Evolutionary conservation across 2,329 filamentous ascomycete genomes (phyloP), one percentile per base, ranked within the genome.

Genomic region (Curvularia lunata): DNA sequence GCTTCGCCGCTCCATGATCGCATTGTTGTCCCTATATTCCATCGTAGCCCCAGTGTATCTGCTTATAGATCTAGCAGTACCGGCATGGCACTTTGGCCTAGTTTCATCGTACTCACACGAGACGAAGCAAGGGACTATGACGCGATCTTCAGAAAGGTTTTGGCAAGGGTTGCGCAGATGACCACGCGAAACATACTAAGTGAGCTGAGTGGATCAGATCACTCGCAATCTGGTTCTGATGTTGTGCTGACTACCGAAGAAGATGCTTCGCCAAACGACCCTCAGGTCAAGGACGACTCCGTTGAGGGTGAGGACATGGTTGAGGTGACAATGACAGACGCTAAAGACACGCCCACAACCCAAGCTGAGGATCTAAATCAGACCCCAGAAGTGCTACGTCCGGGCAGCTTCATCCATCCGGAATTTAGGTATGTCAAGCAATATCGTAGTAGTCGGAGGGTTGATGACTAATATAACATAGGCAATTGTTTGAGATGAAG

Each of bases 271-370:
- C 89, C 87, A 4, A 87, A 87, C 9, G 90, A 90, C 63, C 82
- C 85, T 21, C 90, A 89, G 70, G 83, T 97, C 46, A 85, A 89
- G 56, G 89, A 91, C 43, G 85, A 86, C 27, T 97, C 93, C 3
- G 85, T 96, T 1, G 89, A 93, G 73, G 91, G 92, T 9, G 94
- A 97, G 74, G 93, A 97, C 60, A 86, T 97, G 69, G 91, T 98
- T 5, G 91, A 97, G 71, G 88, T 99, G 16, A 91, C 90, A 0
- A 93, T 97, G 88, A 88, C 87, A 52, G 89, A 92, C 66, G 79
- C 80, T 2, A 72, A 71, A 16, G 80, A 83, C 56, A 63, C 66
- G 4, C 52, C 62, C 19, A 32, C 58, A 4, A n/a, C 38, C 19
- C 21, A 56, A 63, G 23, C 73, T 74, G 9, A 32, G 37, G 61